Percentiles rank a stretch among this genome's conserved stretches.
These are phyloP conservation scores for Myrica gale DNA, from an alignment of 306 rosid species.

Conservation along the genomic window DNA sequence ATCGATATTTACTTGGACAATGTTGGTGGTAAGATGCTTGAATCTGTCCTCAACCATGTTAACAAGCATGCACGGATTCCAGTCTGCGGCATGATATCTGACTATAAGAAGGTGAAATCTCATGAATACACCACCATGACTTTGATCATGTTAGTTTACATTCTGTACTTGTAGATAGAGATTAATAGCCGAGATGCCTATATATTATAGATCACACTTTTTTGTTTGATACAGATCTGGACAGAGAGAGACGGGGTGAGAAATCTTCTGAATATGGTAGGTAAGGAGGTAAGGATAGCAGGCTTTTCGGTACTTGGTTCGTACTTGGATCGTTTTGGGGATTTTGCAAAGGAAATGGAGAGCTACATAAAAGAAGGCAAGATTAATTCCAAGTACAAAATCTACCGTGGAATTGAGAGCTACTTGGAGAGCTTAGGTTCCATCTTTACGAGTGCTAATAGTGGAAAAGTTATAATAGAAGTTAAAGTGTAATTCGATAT, in stretches of 20 bases:
- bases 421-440: slow-evolving; percentile 49
- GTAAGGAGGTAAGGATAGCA: slow-evolving; percentile 60
- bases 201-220: background rate
- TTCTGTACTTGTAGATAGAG: background rate
- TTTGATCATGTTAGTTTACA: background rate
- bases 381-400: slow-evolving; percentile 43
- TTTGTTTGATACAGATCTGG: slow-evolving; percentile 46
- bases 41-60: slow-evolving; percentile 64
- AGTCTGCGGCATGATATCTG: slow-evolving; percentile 69
- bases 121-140: background rate
- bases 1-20: slow-evolving; percentile 66
- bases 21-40: slow-evolving; percentile 72
- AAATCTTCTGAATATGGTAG: slow-evolving; percentile 61
- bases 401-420: slow-evolving; percentile 43
- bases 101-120: slow-evolving; percentile 47
- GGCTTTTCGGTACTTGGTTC: slow-evolving; percentile 53
- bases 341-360: slow-evolving; percentile 55
- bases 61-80: slow-evolving; percentile 53
- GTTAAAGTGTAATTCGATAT: slow-evolving; percentile 23
- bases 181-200: background rate
- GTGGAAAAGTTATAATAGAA: slow-evolving; percentile 57
- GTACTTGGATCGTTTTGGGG: slow-evolving; percentile 50
- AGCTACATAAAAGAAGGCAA: slow-evolving; percentile 48
- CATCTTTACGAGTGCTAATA: slow-evolving; percentile 51
- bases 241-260: slow-evolving; percentile 59